Evolutionary conservation across 148 eudicot species (phyloP), one percentile per base, ranked within the genome.

Genomic region (Chenopodium quinoa): DNA sequence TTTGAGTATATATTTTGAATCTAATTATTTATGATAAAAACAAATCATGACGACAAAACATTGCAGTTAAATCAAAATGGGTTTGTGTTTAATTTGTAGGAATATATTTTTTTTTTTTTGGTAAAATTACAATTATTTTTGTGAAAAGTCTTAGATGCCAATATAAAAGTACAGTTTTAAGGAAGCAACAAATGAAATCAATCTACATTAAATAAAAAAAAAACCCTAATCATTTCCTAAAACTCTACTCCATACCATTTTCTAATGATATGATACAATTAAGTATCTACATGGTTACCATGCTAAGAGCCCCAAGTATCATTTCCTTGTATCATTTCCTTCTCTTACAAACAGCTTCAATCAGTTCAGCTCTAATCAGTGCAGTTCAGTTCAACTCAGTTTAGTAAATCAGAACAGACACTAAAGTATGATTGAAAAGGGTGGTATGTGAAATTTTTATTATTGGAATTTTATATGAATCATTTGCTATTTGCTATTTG

Each of bases 1-100:
- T 72, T 65, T 83, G 29, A 73, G 44, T 60, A 73, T 62, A 12
- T 50, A 47, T 46, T 68, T 72, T 78, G 68, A 76, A 62, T 81
- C 79, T 81, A 50, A 69, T 78, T 67, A 66, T 67, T 75, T 70
- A n/a, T 19, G 19, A 72, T 52, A 78, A 32, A 65, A 48, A 47
- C 63, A 83, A 52, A 60, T 31, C 77, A 31, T 31, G 64, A 78
- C 22, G 73, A 83, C 23, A 66, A 78, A 29, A 69, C 34, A 29
- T 73, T 46, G 76, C 32, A 47, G 34, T 23, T 73, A 11, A 73
- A 46, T 48, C 31, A 73, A 13, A n/a, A 73, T 12, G 76, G 44
- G 60, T 73, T 23, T 12, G 47, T 34, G 73, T 69, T 66, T 25
- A 25, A 25, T 32, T 32, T 4, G 37, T 5, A 67, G 73, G 44